Evolutionary conservation across 306 rosid genomes (phyloP), one percentile per base, ranked within the genome.

Genomic region (Parietaria judaica): DNA sequence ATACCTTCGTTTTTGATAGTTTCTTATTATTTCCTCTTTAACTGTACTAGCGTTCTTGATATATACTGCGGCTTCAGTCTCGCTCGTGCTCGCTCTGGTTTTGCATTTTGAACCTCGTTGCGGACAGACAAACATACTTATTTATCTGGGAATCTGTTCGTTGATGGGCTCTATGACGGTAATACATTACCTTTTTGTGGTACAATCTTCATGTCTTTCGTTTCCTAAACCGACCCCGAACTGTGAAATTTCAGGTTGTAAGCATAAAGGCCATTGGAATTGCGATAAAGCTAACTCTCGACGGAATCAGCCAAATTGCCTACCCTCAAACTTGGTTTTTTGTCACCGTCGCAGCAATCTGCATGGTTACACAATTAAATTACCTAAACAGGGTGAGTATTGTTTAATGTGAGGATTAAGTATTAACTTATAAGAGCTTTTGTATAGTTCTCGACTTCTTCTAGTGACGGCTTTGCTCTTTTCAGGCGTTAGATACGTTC

Each of bases 291-390:
- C 90, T 92, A 52, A 85, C 98, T 15, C 66, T 91, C 51, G 96
- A 88, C 66, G 98, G 98, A 43, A 76, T 79, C 47, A 88, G 81
- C 74, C 96, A 92, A 66, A 51, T 82, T 61, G 89, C 88, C 37
- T 88, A 88, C 70, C 98, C 96, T 17, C 98, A 92, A 77, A 86
- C 95, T 60, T 92, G 96, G 98, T 83, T 92, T 72, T 92, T 92
- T 51, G 35, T 88, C 60, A 69, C 88, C 12, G 94, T 88, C 51
- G 90, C 96, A 6, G 67, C 70, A 52, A 86, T 92, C 65, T 88
- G 96, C 16, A 90, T 92, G 60, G 54, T 88, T 71, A 88, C 95
- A 58, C 96, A 92, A 77, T 65, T 92, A 70, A 92, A 88, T 80
- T 92, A 92, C 80, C 83, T 88, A 58, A 92, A 92, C 84, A 92